Evolutionary conservation across 352 stramenopile genomes (phyloP).

Genomic region (Phytophthora chlamydospora): DNA sequence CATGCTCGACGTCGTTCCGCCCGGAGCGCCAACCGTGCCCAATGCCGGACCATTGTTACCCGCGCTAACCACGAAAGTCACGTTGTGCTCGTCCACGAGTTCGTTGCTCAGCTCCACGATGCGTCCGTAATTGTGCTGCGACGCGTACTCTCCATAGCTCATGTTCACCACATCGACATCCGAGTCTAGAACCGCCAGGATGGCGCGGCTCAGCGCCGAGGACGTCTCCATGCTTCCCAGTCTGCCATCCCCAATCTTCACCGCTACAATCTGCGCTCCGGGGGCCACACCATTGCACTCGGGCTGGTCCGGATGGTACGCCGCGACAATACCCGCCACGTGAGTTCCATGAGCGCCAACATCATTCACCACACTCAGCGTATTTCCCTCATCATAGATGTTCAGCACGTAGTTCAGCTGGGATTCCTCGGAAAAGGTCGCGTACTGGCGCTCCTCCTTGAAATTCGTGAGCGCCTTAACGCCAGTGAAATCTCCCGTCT

Average conservation of each 20-base stretch:
- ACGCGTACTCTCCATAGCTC: conserved; percentile 95
- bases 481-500: conserved; percentile 85
- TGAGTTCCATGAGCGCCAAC: conserved; percentile 95
- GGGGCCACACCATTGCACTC: conserved; percentile 93
- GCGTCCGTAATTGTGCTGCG: conserved; percentile 87
- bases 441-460: conserved; percentile 79
- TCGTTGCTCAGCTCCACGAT: conserved; percentile 91
- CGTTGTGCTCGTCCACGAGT: conserved; percentile 91
- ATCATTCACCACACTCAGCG: conserved; percentile 94
- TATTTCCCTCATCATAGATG: conserved; percentile 94
- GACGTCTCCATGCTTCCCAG: conserved; percentile 96
- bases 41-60: conserved; percentile 97
- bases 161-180: conserved; percentile 97
- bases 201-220: conserved; percentile 86
- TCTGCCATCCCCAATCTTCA: conserved; percentile 96
- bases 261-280: conserved; percentile 92
- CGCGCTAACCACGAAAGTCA: conserved; percentile 94
- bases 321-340: conserved; percentile 94
- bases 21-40: conserved; percentile 92
- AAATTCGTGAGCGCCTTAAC: conserved; percentile 77
- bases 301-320: conserved; percentile 85
- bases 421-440: conserved; percentile 89
- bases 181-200: conserved; percentile 88
- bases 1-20: conserved; percentile 87
- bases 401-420: conserved; percentile 96